A percentile compares a stretch with the other conserved stretches of the same genome.
phyloP scores from a whole-genome alignment of 225 moss, liverwort and hornwort species.

The Pseudisothecium myosuroides region DNA sequence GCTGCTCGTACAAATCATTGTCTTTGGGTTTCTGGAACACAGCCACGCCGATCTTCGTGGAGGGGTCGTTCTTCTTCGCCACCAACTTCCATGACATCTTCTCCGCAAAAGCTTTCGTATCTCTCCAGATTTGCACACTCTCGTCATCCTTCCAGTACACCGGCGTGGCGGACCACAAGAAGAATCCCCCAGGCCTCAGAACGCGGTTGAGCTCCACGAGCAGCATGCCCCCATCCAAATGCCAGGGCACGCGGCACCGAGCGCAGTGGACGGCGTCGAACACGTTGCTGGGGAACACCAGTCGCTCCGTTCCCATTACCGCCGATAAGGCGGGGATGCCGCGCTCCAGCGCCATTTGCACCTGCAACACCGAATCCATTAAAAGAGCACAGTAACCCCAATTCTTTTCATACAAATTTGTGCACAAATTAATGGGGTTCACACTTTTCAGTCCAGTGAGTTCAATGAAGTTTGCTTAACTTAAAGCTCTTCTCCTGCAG shows the following conservation, averaged over 20 bases:
- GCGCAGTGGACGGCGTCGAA: conserved; percentile 90
- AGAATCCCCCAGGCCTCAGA: conserved; percentile 80
- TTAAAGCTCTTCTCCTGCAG: not conserved
- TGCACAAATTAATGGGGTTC: not conserved
- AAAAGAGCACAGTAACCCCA: not conserved
- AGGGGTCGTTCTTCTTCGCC: conserved; percentile 27
- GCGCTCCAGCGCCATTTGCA: conserved; percentile 92
- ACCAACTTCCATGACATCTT: conserved; percentile 74
- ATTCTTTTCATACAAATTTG: not conserved
- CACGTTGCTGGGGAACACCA: conserved; percentile 73
- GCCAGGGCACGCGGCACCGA: conserved; percentile 94
- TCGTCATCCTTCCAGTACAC: conserved; percentile 62
- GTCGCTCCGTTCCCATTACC: conserved; percentile 90
- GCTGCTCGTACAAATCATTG: conserved; percentile 51
- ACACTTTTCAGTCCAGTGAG: not conserved
- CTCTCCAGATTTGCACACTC: conserved; percentile 42
- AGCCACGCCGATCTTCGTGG: conserved; percentile 52
- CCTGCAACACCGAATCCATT: not conserved
- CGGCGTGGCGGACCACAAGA: conserved; percentile 95
- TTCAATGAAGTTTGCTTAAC: not conserved
- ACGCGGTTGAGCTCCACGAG: conserved; percentile 87
- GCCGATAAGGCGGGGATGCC: conserved; percentile 80
- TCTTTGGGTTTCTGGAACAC: conserved; percentile 83
- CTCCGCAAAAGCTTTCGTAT: conserved; percentile 35
- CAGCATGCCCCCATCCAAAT: conserved; percentile 64